Percentiles rank a stretch among this genome's conserved stretches.
These are phyloP conservation scores for Lonicera japonica DNA, from an alignment of 129 eudicot species.

Conservation along the genomic window DNA sequence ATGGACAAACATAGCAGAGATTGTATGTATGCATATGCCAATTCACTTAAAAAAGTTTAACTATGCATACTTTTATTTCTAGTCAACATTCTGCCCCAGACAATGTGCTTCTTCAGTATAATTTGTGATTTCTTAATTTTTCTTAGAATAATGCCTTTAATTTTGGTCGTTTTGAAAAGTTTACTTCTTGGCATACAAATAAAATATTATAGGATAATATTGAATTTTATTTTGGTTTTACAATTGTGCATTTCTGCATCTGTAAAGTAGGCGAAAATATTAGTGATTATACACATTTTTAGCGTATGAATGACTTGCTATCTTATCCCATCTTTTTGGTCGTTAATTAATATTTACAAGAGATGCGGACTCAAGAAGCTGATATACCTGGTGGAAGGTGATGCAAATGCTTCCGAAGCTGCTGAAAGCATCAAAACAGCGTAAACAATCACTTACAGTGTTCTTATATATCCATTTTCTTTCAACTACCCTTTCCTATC, in stretches of 20 bases:
- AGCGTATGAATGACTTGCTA: background rate
- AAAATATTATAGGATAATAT: background rate
- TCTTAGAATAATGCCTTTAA: too few species aligned
- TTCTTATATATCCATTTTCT: constrained; percentile 8
- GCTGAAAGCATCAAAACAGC: constrained; percentile 98
- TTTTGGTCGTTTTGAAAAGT: background rate
- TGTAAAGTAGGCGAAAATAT: too few species aligned
- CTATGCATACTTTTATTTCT: background rate
- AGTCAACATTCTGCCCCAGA: background rate
- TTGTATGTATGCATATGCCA: background rate
- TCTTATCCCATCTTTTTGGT: background rate
- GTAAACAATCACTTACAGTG: constrained; percentile 35
- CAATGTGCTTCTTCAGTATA: background rate
- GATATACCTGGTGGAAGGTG: constrained; percentile 92
- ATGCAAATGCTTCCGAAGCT: constrained; percentile 75
- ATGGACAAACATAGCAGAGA: background rate
- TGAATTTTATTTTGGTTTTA: background rate
- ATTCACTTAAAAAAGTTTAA: background rate
- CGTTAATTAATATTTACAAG: constrained; percentile 26
- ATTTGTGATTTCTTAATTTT: background rate
- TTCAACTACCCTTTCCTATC: background rate
- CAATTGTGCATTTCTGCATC: background rate
- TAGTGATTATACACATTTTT: background rate
- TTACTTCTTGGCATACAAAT: background rate
- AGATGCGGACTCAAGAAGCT: constrained; percentile 90